Percentiles rank a stretch among this genome's conserved stretches.
phyloP scores from a whole-genome alignment of 345 rosid species.

The Sisymbrium altissimum region DNA sequence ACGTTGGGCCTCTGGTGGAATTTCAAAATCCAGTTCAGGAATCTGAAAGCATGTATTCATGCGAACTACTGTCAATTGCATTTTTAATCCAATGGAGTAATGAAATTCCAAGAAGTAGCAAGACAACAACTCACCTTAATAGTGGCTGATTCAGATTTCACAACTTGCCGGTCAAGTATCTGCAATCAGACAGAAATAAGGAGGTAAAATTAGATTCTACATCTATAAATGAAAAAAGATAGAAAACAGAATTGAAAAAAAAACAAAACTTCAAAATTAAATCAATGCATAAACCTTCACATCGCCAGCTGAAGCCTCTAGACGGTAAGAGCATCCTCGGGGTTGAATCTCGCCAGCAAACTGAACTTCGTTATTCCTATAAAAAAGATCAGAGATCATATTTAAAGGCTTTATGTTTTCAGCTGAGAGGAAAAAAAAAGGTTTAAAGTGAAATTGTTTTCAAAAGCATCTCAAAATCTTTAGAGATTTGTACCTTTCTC shows the following conservation, averaged over 20 bases:
- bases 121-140: constrained; percentile 52
- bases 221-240: too few species aligned
- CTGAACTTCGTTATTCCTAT: constrained; percentile 90
- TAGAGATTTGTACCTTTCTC: constrained; percentile 60
- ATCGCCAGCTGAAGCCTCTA: constrained; percentile 61
- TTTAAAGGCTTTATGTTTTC: too few species aligned
- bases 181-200: constrained; percentile 32
- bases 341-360: constrained; percentile 93
- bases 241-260: too few species aligned
- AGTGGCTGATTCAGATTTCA: constrained; percentile 93
- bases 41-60: constrained; percentile 43
- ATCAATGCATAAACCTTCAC: constrained; percentile 44
- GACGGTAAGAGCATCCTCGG: constrained; percentile 57
- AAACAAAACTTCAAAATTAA: background rate
- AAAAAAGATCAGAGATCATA: background rate
- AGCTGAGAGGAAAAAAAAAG: background rate
- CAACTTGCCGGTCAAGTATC: constrained; percentile 74
- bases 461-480: background rate
- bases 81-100: background rate
- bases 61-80: background rate
- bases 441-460: too few species aligned
- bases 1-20: constrained; percentile 93
- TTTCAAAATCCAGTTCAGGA: constrained; percentile 91
- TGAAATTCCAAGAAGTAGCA: background rate
- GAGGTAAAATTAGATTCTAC: background rate